Conservation (phyloP, 352 stramenopile genomes). For the Pythium grandisporangium region DNA sequence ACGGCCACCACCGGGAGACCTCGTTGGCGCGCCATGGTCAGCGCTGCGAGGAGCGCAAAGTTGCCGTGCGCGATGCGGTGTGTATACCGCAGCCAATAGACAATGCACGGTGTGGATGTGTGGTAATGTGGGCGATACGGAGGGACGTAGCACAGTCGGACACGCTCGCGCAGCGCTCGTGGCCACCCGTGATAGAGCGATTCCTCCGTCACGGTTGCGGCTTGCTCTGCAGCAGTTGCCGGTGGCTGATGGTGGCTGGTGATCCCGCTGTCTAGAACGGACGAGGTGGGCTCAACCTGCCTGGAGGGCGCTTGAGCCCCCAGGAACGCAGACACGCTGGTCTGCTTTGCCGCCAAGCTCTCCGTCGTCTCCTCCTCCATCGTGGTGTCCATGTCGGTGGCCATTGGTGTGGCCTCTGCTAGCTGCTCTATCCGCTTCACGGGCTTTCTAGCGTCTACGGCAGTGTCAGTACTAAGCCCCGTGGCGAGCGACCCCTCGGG, state of each 20-base stretch:
- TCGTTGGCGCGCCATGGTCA: slow-evolving; percentile 31
- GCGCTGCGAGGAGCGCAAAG: slow-evolving; percentile 41
- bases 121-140: slow-evolving; percentile 4
- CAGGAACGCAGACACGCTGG: background rate
- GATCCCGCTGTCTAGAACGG: background rate
- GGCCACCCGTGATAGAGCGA: slow-evolving; percentile 38
- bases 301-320: background rate
- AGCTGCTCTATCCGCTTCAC: background rate
- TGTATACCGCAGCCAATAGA: slow-evolving; percentile 69
- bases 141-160: slow-evolving; percentile 32
- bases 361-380: background rate
- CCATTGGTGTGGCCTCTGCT: background rate
- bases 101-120: slow-evolving; percentile 9
- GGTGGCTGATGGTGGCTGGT: slow-evolving; percentile 1
- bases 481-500: background rate
- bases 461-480: background rate
- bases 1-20: slow-evolving; percentile 33
- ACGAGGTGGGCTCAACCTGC: background rate
- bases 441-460: background rate
- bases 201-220: slow-evolving; percentile 2
- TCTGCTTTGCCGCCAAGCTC: background rate
- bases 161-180: slow-evolving; percentile 26
- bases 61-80: slow-evolving; percentile 53
- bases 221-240: background rate
- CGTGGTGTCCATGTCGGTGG: background rate